phyloP scores from a whole-genome alignment of 2,329 filamentous ascomycete genomes.

The Trichoderma hamatum region DNA sequence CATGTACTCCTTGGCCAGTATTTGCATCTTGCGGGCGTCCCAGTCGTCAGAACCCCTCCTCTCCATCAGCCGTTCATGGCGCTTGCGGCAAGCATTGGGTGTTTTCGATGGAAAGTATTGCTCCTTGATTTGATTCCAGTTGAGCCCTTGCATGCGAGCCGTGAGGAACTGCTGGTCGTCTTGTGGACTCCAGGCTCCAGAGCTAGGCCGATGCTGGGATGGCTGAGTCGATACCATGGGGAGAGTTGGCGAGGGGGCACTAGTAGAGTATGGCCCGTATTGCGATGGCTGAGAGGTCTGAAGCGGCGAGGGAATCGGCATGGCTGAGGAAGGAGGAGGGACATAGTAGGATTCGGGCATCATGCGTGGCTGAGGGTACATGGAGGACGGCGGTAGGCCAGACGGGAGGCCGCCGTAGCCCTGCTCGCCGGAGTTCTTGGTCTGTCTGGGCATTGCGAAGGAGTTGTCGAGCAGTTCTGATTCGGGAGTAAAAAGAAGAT shows the following conservation, averaged over 20 bases:
- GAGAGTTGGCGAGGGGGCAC: conserved; percentile 39
- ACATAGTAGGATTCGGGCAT: conserved; percentile 47
- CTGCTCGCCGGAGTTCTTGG: conserved; percentile 44
- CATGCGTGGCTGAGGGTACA: conserved; percentile 48
- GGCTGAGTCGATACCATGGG: conserved; percentile 48
- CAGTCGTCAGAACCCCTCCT: conserved; percentile 74
- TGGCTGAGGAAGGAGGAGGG: conserved; percentile 19
- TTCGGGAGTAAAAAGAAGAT: conserved; percentile 10
- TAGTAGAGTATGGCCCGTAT: conserved; percentile 47
- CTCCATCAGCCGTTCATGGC: conserved; percentile 83
- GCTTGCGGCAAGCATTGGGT: conserved; percentile 84
- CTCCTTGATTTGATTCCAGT: conserved; percentile 80
- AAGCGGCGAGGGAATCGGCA: conserved; percentile 23
- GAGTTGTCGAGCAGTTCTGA: conserved; percentile 21
- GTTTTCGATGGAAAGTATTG: conserved; percentile 78
- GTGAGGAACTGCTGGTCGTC: conserved; percentile 75
- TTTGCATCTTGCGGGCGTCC: conserved; percentile 74
- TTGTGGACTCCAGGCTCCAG: conserved; percentile 70
- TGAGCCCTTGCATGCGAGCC: conserved; percentile 74
- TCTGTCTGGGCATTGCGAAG: conserved; percentile 51
- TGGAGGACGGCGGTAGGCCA: conserved; percentile 47
- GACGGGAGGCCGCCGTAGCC: conserved; percentile 44
- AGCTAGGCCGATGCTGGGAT: conserved; percentile 59
- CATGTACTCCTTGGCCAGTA: conserved; percentile 78
- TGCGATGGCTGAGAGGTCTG: conserved; percentile 26